Conservation (phyloP, 352 stramenopile genomes). For the Pseudoperonospora humuli region DNA sequence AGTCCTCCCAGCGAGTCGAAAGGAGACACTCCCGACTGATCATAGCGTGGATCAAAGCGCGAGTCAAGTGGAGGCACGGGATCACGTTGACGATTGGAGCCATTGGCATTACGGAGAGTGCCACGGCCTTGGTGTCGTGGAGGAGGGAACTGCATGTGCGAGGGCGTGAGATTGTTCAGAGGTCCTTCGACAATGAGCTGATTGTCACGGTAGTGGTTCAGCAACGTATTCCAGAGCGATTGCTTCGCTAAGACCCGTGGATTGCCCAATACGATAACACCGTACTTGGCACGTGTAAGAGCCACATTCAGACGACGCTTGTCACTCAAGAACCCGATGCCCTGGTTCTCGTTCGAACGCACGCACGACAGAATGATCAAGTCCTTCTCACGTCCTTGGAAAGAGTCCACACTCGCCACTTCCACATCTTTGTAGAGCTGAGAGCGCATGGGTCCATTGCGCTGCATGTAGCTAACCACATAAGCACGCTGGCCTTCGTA, state of each 20-base stretch:
- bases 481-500: slow-evolving; percentile 98
- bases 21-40: slow-evolving; percentile 28
- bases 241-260: slow-evolving; percentile 96
- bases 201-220: slow-evolving; percentile 97
- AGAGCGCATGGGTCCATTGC: slow-evolving; percentile 89
- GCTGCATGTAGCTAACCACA: slow-evolving; percentile 97
- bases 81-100: slow-evolving; percentile 39
- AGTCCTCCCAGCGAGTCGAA: slow-evolving; percentile 25
- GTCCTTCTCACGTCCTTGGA: slow-evolving; percentile 99
- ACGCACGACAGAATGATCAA: slow-evolving; percentile 98
- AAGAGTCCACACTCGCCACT: slow-evolving; percentile 98
- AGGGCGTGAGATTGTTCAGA: slow-evolving; percentile 94
- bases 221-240: slow-evolving; percentile 92
- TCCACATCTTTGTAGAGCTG: slow-evolving; percentile 98
- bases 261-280: slow-evolving; percentile 98
- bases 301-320: slow-evolving; percentile 98
- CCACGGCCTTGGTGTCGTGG: slow-evolving; percentile 37
- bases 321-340: slow-evolving; percentile 98
- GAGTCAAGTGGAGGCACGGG: slow-evolving; percentile 69
- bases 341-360: slow-evolving; percentile 97
- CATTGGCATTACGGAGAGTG: slow-evolving; percentile 22
- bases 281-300: slow-evolving; percentile 96
- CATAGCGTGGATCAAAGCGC: slow-evolving; percentile 79
- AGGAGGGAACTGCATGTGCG: slow-evolving; percentile 95
- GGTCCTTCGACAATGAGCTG: slow-evolving; percentile 93